phyloP scores from a whole-genome alignment of 164 flowering plant species.

The Brasenia schreberi region DNA sequence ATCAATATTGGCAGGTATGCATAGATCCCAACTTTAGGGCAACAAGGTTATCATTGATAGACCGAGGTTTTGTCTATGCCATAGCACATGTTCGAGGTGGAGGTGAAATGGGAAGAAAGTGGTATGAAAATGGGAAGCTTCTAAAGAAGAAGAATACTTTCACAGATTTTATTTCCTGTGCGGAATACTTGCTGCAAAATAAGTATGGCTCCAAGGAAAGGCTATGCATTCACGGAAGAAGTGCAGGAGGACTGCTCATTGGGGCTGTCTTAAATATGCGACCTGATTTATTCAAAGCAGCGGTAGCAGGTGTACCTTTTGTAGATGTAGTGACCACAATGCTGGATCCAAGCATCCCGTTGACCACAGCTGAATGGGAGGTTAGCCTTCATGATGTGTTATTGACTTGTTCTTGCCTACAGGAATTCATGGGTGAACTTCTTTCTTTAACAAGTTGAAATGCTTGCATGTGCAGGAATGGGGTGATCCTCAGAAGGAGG shows the following conservation, averaged over 20 bases:
- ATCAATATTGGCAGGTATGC: conserved; percentile 31
- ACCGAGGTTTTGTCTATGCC: conserved; percentile 72
- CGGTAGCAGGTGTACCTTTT: conserved; percentile 85
- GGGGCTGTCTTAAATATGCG: conserved; percentile 93
- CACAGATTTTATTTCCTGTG: conserved; percentile 75
- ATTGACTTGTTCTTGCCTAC: not conserved
- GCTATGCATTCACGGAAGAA: conserved; percentile 73
- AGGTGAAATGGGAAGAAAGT: conserved; percentile 97
- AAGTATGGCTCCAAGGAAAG: conserved; percentile 73
- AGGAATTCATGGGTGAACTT: not conserved
- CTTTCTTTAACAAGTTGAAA: not conserved
- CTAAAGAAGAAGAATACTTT: conserved; percentile 80
- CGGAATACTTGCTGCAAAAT: conserved; percentile 59
- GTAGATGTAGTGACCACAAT: conserved; percentile 97
- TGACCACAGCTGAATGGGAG: conserved; percentile 28
- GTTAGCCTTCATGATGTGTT: conserved; percentile 5
- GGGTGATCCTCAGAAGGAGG: conserved; percentile 83
- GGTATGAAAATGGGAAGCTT: conserved; percentile 96
- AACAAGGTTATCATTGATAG: conserved; percentile 71
- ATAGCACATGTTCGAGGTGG: conserved; percentile 96
- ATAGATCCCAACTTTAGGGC: conserved; percentile 63
- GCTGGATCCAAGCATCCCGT: conserved; percentile 39
- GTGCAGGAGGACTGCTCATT: conserved; percentile 95
- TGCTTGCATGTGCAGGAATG: conserved; percentile 50
- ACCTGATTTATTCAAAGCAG: conserved; percentile 84